These are phyloP conservation scores for Amanita muscaria DNA, from an alignment of 768 basidiomycete species.

Conservation along the genomic window DNA sequence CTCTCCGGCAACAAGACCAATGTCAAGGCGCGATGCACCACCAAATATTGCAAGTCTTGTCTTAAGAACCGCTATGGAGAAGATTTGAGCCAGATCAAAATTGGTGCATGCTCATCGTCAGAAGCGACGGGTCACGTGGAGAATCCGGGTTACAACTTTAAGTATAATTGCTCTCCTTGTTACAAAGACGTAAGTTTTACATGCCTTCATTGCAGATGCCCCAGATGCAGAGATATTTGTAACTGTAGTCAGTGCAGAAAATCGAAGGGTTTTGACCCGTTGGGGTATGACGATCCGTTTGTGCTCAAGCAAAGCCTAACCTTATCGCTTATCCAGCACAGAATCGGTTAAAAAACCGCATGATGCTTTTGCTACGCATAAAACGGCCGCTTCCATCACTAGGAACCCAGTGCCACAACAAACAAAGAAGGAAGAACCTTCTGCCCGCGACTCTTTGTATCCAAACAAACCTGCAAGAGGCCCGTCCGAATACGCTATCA, in stretches of 20 bases:
- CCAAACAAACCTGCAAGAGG: background rate
- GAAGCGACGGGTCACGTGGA: constrained; percentile 16
- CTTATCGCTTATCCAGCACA: no score
- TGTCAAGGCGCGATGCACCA: constrained; percentile 34
- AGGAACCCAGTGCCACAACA: no score
- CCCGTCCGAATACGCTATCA: constrained; percentile 19
- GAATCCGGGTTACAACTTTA: constrained; percentile 37
- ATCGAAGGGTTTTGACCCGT: constrained; percentile 48
- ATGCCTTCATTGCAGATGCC: constrained; percentile 41
- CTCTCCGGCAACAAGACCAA: constrained; percentile 14
- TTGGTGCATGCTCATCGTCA: constrained; percentile 7
- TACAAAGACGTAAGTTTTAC: background rate
- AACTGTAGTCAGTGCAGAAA: constrained; percentile 63
- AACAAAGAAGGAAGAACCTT: no score
- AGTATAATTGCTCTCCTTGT: constrained; percentile 26
- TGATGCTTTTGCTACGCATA: background rate
- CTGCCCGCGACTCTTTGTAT: no score
- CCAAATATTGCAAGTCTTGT: constrained; percentile 57
- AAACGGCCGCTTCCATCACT: constrained; percentile 1
- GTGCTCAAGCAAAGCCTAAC: no score
- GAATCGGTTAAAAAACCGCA: no score
- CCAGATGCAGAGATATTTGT: constrained; percentile 56
- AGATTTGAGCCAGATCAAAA: constrained; percentile 35
- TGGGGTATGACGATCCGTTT: constrained; percentile 36
- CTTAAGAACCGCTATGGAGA: constrained; percentile 61